Evolutionary conservation across 441 rosid species (phyloP).

Genomic region (Bruguiera hainesii): DNA sequence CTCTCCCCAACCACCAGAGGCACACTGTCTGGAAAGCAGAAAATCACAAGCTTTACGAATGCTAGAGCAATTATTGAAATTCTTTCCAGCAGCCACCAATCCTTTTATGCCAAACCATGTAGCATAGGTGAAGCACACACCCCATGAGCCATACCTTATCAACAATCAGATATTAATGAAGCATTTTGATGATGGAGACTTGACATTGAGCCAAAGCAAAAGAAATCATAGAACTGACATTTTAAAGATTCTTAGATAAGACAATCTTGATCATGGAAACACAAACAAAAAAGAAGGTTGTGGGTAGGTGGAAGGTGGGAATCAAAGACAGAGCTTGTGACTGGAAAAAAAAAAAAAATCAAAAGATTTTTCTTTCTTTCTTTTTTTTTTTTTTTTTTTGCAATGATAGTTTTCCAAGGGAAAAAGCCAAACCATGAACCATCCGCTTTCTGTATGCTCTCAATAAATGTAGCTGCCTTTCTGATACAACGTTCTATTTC

Average conservation of each 20-base stretch:
- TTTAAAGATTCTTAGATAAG: background rate
- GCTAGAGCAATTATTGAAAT: conserved; percentile 46
- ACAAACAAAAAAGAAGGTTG: too few species aligned
- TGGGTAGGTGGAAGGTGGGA: too few species aligned
- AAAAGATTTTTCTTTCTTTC: too few species aligned
- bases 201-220: background rate
- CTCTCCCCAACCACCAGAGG: conserved; percentile 97
- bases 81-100: conserved; percentile 73
- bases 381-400: too few species aligned
- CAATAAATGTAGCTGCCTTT: conserved; percentile 45
- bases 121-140: conserved; percentile 87
- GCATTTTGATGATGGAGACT: background rate
- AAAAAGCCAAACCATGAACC: conserved; percentile 54
- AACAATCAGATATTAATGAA: conserved; percentile 13
- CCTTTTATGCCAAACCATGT: conserved; percentile 88
- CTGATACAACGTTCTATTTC: conserved; percentile 44
- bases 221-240: background rate
- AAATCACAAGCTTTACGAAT: conserved; percentile 79
- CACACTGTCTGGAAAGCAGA: conserved; percentile 71
- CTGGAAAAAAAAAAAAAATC: too few species aligned
- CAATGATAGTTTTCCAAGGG: too few species aligned
- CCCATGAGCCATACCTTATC: conserved; percentile 95
- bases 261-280: too few species aligned
- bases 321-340: too few species aligned
- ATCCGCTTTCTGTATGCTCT: conserved; percentile 44